Conservation (phyloP, 257 asterid genomes). For the Mitragyna speciosa region DNA sequence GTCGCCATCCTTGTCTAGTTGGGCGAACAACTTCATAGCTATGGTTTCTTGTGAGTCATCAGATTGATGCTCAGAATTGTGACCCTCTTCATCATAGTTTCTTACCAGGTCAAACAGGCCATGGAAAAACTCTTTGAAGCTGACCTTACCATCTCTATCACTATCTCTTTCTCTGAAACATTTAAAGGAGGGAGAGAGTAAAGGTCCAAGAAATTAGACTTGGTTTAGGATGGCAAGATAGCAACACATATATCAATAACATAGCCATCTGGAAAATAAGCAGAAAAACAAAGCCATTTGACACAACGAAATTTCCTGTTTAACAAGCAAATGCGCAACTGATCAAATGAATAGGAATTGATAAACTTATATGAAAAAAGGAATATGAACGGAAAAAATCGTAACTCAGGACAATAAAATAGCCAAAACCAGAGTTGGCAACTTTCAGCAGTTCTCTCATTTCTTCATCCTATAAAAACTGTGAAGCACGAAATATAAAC, state of each 20-base stretch:
- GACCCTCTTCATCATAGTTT: conserved; percentile 68
- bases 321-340: not conserved
- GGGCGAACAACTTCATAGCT: conserved; percentile 63
- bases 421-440: not conserved
- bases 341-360: not conserved
- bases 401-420: not conserved
- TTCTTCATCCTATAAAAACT: not conserved
- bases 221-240: not conserved
- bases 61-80: conserved; percentile 45
- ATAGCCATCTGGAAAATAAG: not conserved
- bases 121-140: conserved; percentile 84
- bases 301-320: not conserved
- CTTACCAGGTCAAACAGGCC: conserved; percentile 83
- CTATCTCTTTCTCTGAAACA: conserved; percentile 80
- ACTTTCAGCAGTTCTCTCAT: not conserved
- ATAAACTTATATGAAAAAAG: too few relatives aligned
- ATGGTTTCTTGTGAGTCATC: conserved; percentile 56
- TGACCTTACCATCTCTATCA: conserved; percentile 78
- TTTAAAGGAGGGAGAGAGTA: not conserved
- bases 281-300: not conserved
- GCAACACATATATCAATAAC: not conserved
- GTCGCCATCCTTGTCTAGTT: conserved; percentile 91
- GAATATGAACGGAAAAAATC: not conserved
- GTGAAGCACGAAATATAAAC: not conserved
- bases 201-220: conserved; percentile 2